These are phyloP conservation scores for Fraxinus floribunda DNA, from an alignment of 305 asterid genomes.

Conservation along the genomic window DNA sequence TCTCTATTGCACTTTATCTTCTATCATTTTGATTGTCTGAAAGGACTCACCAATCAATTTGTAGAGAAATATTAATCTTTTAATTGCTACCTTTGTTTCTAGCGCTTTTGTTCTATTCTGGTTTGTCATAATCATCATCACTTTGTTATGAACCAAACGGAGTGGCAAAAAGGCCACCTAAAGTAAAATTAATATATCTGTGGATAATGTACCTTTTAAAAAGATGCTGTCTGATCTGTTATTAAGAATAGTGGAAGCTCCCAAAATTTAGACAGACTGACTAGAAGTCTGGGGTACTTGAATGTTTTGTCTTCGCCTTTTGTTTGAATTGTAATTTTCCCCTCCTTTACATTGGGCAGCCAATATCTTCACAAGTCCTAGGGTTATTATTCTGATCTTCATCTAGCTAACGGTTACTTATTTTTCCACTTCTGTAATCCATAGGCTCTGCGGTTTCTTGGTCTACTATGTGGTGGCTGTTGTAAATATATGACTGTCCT, in stretches of 20 bases:
- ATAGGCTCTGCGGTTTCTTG: slow-evolving; percentile 79
- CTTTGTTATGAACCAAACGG: background rate
- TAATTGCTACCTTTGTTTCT: background rate
- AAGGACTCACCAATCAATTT: background rate
- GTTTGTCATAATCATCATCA: background rate
- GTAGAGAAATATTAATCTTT: background rate
- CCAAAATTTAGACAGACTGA: background rate
- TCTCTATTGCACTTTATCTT: background rate
- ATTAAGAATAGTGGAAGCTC: background rate
- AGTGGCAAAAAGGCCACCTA: background rate
- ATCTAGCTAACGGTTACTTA: background rate
- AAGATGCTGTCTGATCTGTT: background rate
- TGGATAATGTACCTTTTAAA: background rate
- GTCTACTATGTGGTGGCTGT: slow-evolving; percentile 74
- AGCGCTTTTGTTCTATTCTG: background rate
- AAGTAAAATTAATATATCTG: background rate
- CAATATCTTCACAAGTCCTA: background rate
- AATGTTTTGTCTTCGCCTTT: background rate
- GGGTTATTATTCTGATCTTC: background rate
- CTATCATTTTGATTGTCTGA: background rate
- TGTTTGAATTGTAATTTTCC: background rate
- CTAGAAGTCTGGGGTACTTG: too few species aligned
- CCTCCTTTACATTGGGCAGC: background rate
- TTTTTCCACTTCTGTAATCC: slow-evolving; percentile 6
- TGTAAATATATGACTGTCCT: slow-evolving; percentile 79